These are phyloP conservation scores for Cercospora sp. DNA, from an alignment of 2,329 filamentous ascomycete species.

Conservation along the genomic window DNA sequence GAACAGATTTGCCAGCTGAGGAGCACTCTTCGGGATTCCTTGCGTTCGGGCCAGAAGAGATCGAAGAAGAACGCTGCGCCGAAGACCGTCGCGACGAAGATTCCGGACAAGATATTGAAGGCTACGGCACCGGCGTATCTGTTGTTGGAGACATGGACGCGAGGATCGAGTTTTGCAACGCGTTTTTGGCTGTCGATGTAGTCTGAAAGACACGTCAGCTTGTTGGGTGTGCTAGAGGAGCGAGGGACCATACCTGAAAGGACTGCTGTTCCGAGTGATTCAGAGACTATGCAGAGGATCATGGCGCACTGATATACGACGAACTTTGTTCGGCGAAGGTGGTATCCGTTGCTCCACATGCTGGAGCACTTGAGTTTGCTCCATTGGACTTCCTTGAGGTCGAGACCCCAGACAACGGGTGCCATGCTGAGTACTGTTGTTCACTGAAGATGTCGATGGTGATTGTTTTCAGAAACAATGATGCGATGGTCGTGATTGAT, in stretches of 20 bases:
- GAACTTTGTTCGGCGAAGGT: conserved; percentile 59
- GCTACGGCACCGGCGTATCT: conserved; percentile 57
- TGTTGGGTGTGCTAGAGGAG: neutral
- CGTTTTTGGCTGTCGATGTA: conserved; percentile 57
- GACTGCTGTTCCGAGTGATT: conserved; percentile 57
- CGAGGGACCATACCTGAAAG: conserved; percentile 48
- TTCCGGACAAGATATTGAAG: conserved; percentile 60
- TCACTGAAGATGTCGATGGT: neutral
- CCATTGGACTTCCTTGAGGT: conserved; percentile 60
- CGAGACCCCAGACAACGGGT: conserved; percentile 58
- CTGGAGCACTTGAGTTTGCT: conserved; percentile 58
- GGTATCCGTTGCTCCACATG: conserved; percentile 56
- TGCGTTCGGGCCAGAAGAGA: conserved; percentile 59
- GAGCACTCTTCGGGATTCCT: conserved; percentile 51
- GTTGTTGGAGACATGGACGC: conserved; percentile 54
- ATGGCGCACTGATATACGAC: conserved; percentile 61
- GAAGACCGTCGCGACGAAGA: conserved; percentile 59
- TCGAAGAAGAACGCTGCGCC: conserved; percentile 63
- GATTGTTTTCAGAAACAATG: neutral
- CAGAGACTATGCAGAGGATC: conserved; percentile 58
- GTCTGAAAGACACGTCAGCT: conserved; percentile 39
- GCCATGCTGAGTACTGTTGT: conserved; percentile 28
- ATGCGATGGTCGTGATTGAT: neutral
- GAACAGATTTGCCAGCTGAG: conserved; percentile 57
- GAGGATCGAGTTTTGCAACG: conserved; percentile 43